These are phyloP conservation scores for Umbelopsis sp. DNA, from an alignment of 192 early-diverging fungal genomes.

Conservation along the genomic window DNA sequence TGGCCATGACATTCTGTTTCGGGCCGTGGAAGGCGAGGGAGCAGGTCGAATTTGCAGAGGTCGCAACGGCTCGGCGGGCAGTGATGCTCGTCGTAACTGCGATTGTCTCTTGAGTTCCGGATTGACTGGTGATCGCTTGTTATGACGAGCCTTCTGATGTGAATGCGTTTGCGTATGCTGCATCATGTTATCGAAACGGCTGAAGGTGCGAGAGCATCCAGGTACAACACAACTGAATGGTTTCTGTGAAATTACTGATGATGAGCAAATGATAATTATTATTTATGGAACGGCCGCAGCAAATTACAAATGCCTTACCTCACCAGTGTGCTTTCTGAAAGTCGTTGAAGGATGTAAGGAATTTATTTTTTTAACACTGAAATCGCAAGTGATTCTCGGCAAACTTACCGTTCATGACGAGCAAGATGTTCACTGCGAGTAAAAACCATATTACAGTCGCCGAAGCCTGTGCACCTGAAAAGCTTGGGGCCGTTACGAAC, in stretches of 20 bases:
- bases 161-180: slow-evolving; percentile 76
- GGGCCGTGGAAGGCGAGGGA: neutral
- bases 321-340: slow-evolving; percentile 25
- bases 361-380: neutral
- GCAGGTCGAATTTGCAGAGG: slow-evolving; percentile 11
- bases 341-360: too few relatives aligned
- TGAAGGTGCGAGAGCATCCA: slow-evolving; percentile 66
- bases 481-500: slow-evolving; percentile 31
- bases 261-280: neutral
- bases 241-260: slow-evolving; percentile 44
- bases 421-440: slow-evolving; percentile 57
- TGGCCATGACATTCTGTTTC: slow-evolving; percentile 13
- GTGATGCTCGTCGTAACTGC: slow-evolving; percentile 1
- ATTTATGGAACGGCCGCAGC: neutral
- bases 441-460: slow-evolving; percentile 57
- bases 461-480: slow-evolving; percentile 56
- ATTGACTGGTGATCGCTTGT: neutral
- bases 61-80: neutral
- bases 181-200: slow-evolving; percentile 82
- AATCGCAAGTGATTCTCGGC: neutral
- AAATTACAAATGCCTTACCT: slow-evolving; percentile 17
- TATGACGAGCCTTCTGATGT: slow-evolving; percentile 26
- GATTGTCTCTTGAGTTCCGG: slow-evolving; percentile 5
- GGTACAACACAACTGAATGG: slow-evolving; percentile 72
- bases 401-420: slow-evolving; percentile 44